Base-by-base conservation (phyloP, 768 basidiomycete species). In the Lentinus brumalis region DNA sequence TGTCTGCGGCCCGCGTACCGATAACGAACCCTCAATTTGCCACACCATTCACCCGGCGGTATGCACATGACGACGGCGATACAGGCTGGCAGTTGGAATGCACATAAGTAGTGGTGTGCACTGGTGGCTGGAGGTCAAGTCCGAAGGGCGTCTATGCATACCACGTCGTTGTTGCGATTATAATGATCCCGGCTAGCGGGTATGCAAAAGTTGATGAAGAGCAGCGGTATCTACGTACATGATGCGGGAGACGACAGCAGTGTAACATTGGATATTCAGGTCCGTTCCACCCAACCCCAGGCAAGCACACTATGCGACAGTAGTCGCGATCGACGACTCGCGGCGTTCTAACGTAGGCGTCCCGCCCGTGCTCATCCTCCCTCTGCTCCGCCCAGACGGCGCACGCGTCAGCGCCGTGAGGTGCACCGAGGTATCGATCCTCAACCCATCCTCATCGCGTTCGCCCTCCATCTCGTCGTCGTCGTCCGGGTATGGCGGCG, bases 331-430 rank as follows among this genome's bases (percentile, higher is more conserved):
- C 39, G 35, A 50, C 30, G 56, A 12, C 46, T 59, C 57, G 21
- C 50, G 52, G n/a, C 61, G 53, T 40, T 63, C 62, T 53, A 66
- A 50, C 8, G 63, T 66, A 49, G 67, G 65, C 15, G 81, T 56
- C 47, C 45, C 68, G 8, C 53, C 82, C 77, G 41, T 69, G 69
- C 61, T 79, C 72, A 41, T 57, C 50, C 65, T 59, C 9, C 81
- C 82, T 71, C 83, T 86, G 61, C 79, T 82, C 61, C 86, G 74
- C 50, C 72, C 75, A 7, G 88, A 89, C 12, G 86, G 86, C 61
- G 84, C 86, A 60, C 86, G 80, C 12, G 90, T 91, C 50, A 91
- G 78, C 7, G 86, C 87, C 10, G 87, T 86, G 35, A 79, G 73
- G 63, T 79, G 77, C 39, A 78, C 77, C 59, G 77, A 70, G 26